A percentile compares a stretch with the other conserved stretches of the same genome.
Conservation (phyloP, 2,329 filamentous ascomycete genomes). For the Fusarium continuum region DNA sequence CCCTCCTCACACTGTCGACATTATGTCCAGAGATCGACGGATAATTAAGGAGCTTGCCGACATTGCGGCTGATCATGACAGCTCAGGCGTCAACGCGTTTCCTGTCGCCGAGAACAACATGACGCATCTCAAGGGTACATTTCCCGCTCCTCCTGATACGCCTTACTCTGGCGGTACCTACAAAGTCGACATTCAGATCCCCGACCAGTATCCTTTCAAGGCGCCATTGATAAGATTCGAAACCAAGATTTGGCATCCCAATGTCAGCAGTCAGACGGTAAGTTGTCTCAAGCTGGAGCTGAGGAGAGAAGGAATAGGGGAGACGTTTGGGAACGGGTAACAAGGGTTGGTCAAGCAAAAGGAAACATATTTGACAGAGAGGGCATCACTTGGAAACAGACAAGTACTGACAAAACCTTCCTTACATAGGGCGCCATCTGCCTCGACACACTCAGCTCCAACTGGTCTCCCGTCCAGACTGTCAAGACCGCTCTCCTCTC, state of each 20-base stretch:
- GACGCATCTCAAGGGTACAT: conserved; percentile 82
- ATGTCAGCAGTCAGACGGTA: conserved; percentile 93
- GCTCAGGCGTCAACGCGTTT: conserved; percentile 78
- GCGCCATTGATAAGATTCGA: conserved; percentile 90
- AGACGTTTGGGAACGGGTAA: background rate
- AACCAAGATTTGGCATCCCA: conserved; percentile 97
- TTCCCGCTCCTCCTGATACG: conserved; percentile 88
- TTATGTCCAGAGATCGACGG: conserved; percentile 60
- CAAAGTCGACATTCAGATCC: conserved; percentile 85
- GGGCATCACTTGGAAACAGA: background rate
- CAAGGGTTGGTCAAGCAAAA: background rate
- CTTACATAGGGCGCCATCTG: conserved; percentile 86
- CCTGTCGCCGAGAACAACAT: conserved; percentile 74
- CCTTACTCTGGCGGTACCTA: conserved; percentile 91
- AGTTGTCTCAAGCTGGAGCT: conserved; percentile 45
- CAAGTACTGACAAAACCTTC: conserved; percentile 21
- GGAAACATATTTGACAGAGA: background rate
- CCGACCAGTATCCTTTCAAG: conserved; percentile 90
- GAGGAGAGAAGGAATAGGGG: background rate
- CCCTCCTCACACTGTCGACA: conserved; percentile 49
- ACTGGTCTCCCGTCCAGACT: conserved; percentile 95
- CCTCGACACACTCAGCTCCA: conserved; percentile 86
- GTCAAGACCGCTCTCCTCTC: conserved; percentile 96
- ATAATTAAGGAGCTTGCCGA: conserved; percentile 81
- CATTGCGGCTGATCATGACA: conserved; percentile 74